Percentiles rank a stretch among this genome's conserved stretches.
Evolutionary conservation across 2,329 filamentous ascomycete species (phyloP).

Genomic region (Aspergillus sp.): DNA sequence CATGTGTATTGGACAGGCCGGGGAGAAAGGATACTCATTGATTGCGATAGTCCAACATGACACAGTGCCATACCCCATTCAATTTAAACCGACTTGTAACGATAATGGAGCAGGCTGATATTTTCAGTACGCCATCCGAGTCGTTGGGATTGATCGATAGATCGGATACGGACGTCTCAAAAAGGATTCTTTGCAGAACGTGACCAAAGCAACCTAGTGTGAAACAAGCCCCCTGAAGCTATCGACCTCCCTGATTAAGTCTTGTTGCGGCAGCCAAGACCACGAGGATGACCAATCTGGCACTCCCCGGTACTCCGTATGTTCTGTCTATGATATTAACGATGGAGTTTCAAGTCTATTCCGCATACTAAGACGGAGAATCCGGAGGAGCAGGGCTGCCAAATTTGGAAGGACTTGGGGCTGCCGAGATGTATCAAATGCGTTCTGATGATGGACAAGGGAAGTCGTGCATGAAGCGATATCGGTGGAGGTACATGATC

Average conservation of each 20-base stretch:
- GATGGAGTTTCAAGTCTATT: no score
- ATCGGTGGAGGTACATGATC: neutral
- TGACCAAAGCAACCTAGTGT: no score
- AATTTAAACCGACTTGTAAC: neutral
- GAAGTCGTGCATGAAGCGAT: neutral
- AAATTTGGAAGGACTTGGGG: neutral
- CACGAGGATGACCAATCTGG: no score
- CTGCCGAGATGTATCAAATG: neutral
- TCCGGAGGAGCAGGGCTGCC: neutral
- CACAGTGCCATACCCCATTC: neutral
- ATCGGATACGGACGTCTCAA: no score
- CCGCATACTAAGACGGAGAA: no score
- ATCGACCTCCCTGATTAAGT: no score
- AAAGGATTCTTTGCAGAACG: no score
- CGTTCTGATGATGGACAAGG: neutral
- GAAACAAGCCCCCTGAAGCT: no score
- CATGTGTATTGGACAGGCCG: neutral
- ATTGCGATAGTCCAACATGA: slow-evolving; percentile 4
- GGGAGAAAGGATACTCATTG: neutral
- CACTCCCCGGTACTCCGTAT: no score
- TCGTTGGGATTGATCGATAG: no score
- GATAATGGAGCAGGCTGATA: neutral
- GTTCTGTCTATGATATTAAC: no score
- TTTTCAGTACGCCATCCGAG: neutral
- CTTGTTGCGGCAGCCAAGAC: no score